phyloP scores from a whole-genome alignment of 2,329 filamentous ascomycete genomes.

The Exserohilum rostratum region DNA sequence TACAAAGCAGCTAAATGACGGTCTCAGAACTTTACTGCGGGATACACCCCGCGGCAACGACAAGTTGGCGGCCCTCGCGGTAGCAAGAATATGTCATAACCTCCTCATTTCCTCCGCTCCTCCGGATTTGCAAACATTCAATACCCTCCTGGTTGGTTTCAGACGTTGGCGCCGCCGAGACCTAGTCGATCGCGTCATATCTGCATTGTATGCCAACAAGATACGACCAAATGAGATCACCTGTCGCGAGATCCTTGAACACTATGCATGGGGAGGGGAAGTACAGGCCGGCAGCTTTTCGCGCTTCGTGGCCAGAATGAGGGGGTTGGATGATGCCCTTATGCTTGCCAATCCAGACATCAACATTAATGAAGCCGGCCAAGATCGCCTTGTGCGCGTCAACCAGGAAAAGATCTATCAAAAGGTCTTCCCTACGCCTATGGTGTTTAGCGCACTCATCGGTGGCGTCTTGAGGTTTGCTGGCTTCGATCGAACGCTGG shows the following conservation, averaged over 20 bases:
- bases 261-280: constrained; percentile 45
- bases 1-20: constrained; percentile 38
- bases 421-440: constrained; percentile 52
- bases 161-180: constrained; percentile 31
- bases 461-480: constrained; percentile 52
- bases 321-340: constrained; percentile 48
- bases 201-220: constrained; percentile 43
- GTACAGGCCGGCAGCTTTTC: constrained; percentile 40
- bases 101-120: constrained; percentile 66
- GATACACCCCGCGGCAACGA: constrained; percentile 20
- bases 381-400: constrained; percentile 33
- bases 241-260: constrained; percentile 48
- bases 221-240: constrained; percentile 56
- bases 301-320: constrained; percentile 50
- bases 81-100: constrained; percentile 62
- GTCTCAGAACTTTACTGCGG: constrained; percentile 32
- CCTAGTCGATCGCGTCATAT: constrained; percentile 39
- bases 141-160: constrained; percentile 72
- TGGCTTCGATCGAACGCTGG: constrained; percentile 52
- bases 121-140: constrained; percentile 73
- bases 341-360: constrained; percentile 50
- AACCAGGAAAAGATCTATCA: constrained; percentile 47
- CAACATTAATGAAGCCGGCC: constrained; percentile 41
- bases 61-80: constrained; percentile 18
- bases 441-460: constrained; percentile 52